A percentile compares a stretch with the other conserved stretches of the same genome.
Conservation (phyloP, 139 green algal species). For the Picochlorum sp. region DNA sequence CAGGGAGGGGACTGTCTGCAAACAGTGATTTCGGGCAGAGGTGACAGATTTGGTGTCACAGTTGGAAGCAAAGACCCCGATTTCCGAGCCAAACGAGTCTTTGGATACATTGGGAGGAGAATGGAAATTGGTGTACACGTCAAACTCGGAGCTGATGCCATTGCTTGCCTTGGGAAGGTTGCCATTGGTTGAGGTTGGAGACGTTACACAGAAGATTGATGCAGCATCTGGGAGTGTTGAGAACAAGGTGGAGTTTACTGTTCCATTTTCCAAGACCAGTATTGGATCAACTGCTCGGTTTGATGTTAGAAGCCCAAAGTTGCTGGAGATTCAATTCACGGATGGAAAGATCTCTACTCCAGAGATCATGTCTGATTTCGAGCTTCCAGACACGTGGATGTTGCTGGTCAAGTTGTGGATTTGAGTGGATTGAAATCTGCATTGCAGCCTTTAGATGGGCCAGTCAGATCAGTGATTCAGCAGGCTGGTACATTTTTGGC, state of each 20-base stretch:
- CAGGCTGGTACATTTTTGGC: conserved; percentile 37
- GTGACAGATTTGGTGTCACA: conserved; percentile 89
- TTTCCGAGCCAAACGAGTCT: conserved; percentile 52
- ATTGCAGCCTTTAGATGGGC: conserved; percentile 26
- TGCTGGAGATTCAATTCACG: conserved; percentile 70
- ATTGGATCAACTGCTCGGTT: conserved; percentile 62
- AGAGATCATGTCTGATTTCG: conserved; percentile 56
- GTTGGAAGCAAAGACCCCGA: conserved; percentile 84
- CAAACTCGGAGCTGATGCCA: conserved; percentile 68
- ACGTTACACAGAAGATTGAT: conserved; percentile 81
- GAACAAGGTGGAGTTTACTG: conserved; percentile 61
- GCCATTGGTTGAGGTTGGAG: conserved; percentile 72
- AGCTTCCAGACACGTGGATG: conserved; percentile 52
- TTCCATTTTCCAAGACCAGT: conserved; percentile 42
- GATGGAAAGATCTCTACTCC: conserved; percentile 54
- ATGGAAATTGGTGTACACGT: conserved; percentile 87
- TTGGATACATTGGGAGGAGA: conserved; percentile 45
- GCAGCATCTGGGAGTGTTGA: conserved; percentile 42
- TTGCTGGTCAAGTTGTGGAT: conserved; percentile 73
- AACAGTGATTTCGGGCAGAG: conserved; percentile 60
- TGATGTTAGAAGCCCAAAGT: conserved; percentile 74
- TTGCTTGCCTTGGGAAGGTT: conserved; percentile 69
- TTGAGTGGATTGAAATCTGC: conserved; percentile 36
- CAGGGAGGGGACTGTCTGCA: conserved; percentile 65
- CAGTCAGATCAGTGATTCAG: conserved; percentile 12